Conservation (phyloP, 768 basidiomycete genomes). For the Phallus indusiatus region DNA sequence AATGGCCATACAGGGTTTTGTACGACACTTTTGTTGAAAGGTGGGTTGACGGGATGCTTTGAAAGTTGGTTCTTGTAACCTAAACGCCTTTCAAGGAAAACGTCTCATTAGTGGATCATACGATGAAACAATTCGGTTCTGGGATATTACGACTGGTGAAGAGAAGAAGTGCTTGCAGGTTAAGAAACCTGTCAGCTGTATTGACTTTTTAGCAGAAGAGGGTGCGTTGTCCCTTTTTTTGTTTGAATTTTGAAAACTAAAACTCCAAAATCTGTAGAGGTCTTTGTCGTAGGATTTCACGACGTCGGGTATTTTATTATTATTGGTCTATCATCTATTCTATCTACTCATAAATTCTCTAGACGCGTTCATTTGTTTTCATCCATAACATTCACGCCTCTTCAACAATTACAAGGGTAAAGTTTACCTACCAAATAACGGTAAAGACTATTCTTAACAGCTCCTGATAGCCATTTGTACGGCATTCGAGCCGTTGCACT, state of each 20-base stretch:
- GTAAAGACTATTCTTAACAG: not conserved
- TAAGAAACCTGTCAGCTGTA: conserved; percentile 85
- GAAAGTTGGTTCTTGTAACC: not conserved
- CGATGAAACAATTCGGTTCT: conserved; percentile 88
- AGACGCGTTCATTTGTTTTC: conserved; percentile 87
- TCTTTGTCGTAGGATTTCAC: conserved; percentile 88
- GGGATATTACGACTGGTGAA: conserved; percentile 66
- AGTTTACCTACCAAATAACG: not conserved
- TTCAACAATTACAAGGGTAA: conserved; percentile 66
- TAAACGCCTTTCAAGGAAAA: conserved; percentile 35
- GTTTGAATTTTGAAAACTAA: not conserved
- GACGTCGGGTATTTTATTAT: conserved; percentile 63
- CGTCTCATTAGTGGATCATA: conserved; percentile 83
- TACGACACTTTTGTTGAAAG: conserved; percentile 65
- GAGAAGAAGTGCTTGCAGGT: conserved; percentile 70
- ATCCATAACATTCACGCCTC: conserved; percentile 71
- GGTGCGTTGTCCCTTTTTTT: conserved; percentile 30
- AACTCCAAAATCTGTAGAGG: conserved; percentile 42
- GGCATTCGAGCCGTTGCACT: conserved; percentile 86
- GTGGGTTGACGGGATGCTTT: conserved; percentile 17
- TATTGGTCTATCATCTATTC: not conserved
- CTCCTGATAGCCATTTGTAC: conserved; percentile 52
- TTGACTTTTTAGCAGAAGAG: conserved; percentile 78
- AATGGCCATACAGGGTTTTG: conserved; percentile 82
- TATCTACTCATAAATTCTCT: conserved; percentile 7